These are phyloP conservation scores for Syncephalastrum sp. DNA, from an alignment of 371 early-diverging fungal genomes.

Conservation along the genomic window DNA sequence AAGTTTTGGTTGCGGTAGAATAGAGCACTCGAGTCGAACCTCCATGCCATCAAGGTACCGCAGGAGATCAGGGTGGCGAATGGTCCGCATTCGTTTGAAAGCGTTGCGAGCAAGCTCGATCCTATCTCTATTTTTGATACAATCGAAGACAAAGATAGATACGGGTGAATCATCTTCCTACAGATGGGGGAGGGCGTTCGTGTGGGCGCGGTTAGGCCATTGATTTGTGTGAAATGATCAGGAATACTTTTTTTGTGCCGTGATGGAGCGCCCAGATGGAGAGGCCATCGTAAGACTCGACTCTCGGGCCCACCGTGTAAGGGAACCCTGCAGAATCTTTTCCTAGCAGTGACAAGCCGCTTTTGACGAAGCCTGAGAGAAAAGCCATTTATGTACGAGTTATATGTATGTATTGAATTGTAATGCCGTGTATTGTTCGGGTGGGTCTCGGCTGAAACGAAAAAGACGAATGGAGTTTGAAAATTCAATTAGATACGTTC, in stretches of 20 bases:
- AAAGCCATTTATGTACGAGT: slow-evolving; percentile 36
- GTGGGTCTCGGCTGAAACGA: too few species aligned
- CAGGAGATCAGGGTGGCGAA: slow-evolving; percentile 89
- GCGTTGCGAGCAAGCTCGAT: slow-evolving; percentile 85
- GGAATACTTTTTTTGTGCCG: slow-evolving; percentile 77
- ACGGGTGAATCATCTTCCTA: slow-evolving; percentile 77
- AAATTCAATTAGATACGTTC: too few species aligned
- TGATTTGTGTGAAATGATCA: neutral
- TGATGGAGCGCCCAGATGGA: slow-evolving; percentile 79
- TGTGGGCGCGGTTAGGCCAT: neutral
- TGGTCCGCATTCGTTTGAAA: slow-evolving; percentile 80
- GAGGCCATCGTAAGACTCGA: slow-evolving; percentile 60
- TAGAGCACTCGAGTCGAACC: slow-evolving; percentile 36
- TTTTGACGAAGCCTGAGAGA: slow-evolving; percentile 62
- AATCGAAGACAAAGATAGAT: slow-evolving; percentile 88
- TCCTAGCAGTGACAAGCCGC: slow-evolving; percentile 71
- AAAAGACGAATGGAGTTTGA: too few species aligned
- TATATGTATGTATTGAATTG: too few species aligned
- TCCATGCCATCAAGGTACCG: slow-evolving; percentile 85
- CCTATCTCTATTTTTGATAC: slow-evolving; percentile 60
- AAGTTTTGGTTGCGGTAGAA: neutral
- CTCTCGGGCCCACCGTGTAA: slow-evolving; percentile 73
- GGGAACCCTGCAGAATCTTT: slow-evolving; percentile 71
- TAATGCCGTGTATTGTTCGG: too few species aligned
- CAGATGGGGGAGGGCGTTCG: too few species aligned